A percentile compares a stretch with the other conserved stretches of the same genome.
These are phyloP conservation scores for Acorus calamus DNA, from an alignment of 106 monocot genomes.

Conservation along the genomic window DNA sequence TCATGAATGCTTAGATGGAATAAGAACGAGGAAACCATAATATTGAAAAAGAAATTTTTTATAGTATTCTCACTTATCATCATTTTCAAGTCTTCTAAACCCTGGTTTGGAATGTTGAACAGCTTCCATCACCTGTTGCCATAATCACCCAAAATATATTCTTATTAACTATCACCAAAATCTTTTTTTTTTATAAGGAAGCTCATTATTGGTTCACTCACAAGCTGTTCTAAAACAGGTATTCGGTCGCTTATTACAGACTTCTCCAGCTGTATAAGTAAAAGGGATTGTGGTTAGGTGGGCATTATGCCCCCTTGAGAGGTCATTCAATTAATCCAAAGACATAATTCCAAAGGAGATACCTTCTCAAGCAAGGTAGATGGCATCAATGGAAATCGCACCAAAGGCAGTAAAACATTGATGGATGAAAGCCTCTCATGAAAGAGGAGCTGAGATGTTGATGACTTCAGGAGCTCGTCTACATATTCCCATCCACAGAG, in stretches of 20 bases:
- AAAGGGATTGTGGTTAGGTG: not conserved
- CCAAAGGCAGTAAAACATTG: slow-evolving; percentile 48
- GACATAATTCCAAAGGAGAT: not conserved
- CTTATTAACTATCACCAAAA: not conserved
- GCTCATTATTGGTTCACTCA: slow-evolving; percentile 22
- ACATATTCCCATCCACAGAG: slow-evolving; percentile 45
- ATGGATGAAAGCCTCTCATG: slow-evolving; percentile 42
- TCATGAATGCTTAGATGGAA: not conserved
- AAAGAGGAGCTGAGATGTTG: slow-evolving; percentile 48
- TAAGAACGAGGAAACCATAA: too few species aligned
- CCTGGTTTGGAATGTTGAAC: slow-evolving; percentile 25
- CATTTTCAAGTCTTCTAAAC: slow-evolving; percentile 15
- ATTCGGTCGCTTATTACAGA: slow-evolving; percentile 41
- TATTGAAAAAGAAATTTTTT: not conserved
- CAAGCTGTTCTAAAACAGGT: slow-evolving; percentile 49
- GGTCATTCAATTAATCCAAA: not conserved
- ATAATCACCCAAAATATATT: slow-evolving; percentile 1
- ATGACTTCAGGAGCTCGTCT: slow-evolving; percentile 49
- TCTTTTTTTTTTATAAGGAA: too few species aligned
- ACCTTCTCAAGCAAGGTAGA: slow-evolving; percentile 60
- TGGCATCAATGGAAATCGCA: slow-evolving; percentile 85
- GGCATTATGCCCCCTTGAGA: not conserved
- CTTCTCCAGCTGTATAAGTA: slow-evolving; percentile 48
- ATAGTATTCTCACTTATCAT: slow-evolving; percentile 39
- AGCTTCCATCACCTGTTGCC: slow-evolving; percentile 55